These are phyloP conservation scores for Zhuliangozyma blackwelliae DNA, from an alignment of 1,139 yeast genomes.

Conservation along the genomic window DNA sequence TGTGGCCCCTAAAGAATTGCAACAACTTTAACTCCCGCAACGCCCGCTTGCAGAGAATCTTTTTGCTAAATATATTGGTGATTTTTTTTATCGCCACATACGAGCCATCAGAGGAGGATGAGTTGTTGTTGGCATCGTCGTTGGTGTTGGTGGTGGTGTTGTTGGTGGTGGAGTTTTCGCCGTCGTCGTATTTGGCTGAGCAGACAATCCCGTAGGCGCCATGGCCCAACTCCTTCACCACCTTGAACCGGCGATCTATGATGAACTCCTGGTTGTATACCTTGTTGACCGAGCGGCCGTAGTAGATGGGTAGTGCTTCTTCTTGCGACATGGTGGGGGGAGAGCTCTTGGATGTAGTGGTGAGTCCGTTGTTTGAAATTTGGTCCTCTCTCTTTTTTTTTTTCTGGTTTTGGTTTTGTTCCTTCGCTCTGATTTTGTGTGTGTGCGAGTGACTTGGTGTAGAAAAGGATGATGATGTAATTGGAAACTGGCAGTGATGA, in stretches of 20 bases:
- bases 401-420: no score
- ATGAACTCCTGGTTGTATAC: conserved; percentile 89
- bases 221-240: conserved; percentile 89
- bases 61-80: conserved; percentile 85
- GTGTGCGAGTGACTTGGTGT: no score
- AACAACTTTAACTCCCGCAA: conserved; percentile 81
- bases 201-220: conserved; percentile 98
- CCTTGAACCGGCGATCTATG: conserved; percentile 77
- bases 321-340: no score
- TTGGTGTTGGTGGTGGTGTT: neutral
- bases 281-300: conserved; percentile 41
- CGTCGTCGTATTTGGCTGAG: conserved; percentile 84
- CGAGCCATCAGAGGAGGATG: conserved; percentile 22
- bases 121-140: conserved; percentile 3
- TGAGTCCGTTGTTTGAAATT: no score
- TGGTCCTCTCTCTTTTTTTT: no score
- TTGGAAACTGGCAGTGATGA: no score
- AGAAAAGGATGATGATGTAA: no score
- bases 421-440: no score
- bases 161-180: conserved; percentile 16
- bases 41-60: conserved; percentile 84
- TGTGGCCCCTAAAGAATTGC: conserved; percentile 89
- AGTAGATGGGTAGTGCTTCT: conserved; percentile 10
- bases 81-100: conserved; percentile 90
- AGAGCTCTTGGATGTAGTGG: no score